phyloP scores from a whole-genome alignment of 805 yeast genomes.

The Hemisphaericaspora nanyangensis region DNA sequence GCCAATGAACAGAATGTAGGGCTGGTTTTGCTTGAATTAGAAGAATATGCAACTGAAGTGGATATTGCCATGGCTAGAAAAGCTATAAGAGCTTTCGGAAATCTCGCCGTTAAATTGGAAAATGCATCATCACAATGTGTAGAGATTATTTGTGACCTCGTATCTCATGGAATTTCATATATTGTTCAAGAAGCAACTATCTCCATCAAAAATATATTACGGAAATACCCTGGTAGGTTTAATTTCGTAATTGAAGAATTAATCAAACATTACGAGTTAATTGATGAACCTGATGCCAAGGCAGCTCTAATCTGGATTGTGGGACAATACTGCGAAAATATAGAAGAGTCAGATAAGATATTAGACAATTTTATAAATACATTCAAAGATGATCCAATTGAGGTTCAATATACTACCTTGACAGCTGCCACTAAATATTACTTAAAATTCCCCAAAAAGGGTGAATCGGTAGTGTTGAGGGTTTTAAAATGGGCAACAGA shows the following conservation, averaged over 20 bases:
- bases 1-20: conserved; percentile 63
- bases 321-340: conserved; percentile 60
- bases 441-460: conserved; percentile 49
- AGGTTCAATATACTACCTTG: conserved; percentile 69
- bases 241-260: conserved; percentile 27
- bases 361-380: conserved; percentile 41
- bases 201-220: conserved; percentile 69
- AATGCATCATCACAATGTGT: conserved; percentile 63
- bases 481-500: conserved; percentile 70
- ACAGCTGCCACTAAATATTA: conserved; percentile 74
- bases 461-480: conserved; percentile 54
- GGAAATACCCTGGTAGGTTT: conserved; percentile 67
- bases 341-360: conserved; percentile 38
- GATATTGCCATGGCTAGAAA: conserved; percentile 84
- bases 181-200: conserved; percentile 77
- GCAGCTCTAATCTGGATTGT: conserved; percentile 79
- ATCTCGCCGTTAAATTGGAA: conserved; percentile 74
- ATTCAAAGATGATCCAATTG: conserved; percentile 62
- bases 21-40: conserved; percentile 67
- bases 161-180: conserved; percentile 64
- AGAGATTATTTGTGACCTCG: conserved; percentile 52
- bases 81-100: conserved; percentile 86
- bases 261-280: conserved; percentile 33
- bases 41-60: conserved; percentile 83
- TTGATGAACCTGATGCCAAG: conserved; percentile 76